A percentile compares a stretch with the other conserved stretches of the same genome.
Conservation (phyloP, 495 filamentous ascomycete genomes). For the Entonaema liquescens region DNA sequence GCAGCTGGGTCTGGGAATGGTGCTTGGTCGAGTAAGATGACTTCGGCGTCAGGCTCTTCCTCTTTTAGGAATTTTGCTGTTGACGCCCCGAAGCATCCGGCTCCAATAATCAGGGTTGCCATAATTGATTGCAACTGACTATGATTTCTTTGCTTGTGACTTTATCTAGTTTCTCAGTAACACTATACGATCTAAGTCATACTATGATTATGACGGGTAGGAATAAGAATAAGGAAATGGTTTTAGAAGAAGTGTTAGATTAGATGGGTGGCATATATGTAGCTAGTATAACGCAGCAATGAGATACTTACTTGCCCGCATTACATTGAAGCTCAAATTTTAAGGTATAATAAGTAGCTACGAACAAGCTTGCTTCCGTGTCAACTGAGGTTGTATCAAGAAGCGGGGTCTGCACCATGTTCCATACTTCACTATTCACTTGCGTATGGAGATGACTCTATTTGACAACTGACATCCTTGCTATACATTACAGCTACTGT, state of each 20-base stretch:
- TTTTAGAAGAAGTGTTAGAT: not conserved
- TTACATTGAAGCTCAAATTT: too few species aligned
- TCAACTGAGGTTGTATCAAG: not conserved
- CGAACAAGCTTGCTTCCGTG: not conserved
- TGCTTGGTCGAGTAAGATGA: slow-evolving; percentile 52
- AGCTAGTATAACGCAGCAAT: too few species aligned
- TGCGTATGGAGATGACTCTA: not conserved
- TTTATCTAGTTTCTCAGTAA: too few species aligned
- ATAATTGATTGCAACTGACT: not conserved
- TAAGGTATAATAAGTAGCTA: not conserved
- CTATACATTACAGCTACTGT: not conserved
- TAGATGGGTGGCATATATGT: too few species aligned
- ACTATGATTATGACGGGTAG: too few species aligned
- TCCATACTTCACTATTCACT: not conserved
- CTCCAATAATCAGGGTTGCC: slow-evolving; percentile 48
- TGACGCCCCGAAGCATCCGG: slow-evolving; percentile 58
- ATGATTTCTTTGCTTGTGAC: too few species aligned
- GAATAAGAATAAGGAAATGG: not conserved
- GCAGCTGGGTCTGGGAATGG: slow-evolving; percentile 54
- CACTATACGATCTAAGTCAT: too few species aligned
- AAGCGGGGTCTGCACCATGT: not conserved
- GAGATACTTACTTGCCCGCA: too few species aligned
- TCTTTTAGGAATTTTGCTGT: slow-evolving; percentile 55
- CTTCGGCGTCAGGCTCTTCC: slow-evolving; percentile 51
- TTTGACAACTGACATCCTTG: not conserved